phyloP scores from a whole-genome alignment of 768 basidiomycete species.

The Trametes cinnabarina region DNA sequence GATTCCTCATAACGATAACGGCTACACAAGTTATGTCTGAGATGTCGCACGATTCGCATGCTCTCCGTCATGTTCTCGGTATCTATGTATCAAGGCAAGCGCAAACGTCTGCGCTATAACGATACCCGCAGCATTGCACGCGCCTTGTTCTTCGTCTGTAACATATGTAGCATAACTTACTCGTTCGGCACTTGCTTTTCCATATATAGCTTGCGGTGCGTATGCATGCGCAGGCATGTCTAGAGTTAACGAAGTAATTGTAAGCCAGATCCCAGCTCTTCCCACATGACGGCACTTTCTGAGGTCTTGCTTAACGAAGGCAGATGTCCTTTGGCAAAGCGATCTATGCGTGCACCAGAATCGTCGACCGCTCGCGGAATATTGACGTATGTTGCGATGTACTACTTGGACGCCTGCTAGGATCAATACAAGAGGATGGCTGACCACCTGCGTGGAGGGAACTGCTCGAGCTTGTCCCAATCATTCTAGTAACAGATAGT shows the following conservation, averaged over 20 bases:
- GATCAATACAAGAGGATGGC: no score
- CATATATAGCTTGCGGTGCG: neutral
- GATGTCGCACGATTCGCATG: neutral
- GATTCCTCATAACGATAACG: conserved; percentile 11
- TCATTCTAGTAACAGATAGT: no score
- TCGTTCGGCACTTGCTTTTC: neutral
- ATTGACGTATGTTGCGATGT: no score
- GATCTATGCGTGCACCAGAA: no score
- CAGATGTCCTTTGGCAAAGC: no score
- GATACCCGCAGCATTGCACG: neutral
- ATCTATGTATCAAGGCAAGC: neutral
- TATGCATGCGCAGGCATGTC: neutral
- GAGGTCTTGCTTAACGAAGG: no score
- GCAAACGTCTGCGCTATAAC: no score
- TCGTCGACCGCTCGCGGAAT: no score
- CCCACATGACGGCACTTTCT: neutral
- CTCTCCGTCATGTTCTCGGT: neutral
- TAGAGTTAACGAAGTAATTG: neutral
- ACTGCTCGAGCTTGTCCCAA: no score
- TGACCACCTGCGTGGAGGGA: no score
- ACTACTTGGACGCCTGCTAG: no score
- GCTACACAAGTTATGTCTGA: neutral
- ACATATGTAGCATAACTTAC: conserved; percentile 17
- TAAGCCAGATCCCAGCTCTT: conserved; percentile 2
- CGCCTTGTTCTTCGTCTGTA: neutral